Conservation (phyloP, 2,329 filamentous ascomycete genomes). For the Septoria linicola region DNA sequence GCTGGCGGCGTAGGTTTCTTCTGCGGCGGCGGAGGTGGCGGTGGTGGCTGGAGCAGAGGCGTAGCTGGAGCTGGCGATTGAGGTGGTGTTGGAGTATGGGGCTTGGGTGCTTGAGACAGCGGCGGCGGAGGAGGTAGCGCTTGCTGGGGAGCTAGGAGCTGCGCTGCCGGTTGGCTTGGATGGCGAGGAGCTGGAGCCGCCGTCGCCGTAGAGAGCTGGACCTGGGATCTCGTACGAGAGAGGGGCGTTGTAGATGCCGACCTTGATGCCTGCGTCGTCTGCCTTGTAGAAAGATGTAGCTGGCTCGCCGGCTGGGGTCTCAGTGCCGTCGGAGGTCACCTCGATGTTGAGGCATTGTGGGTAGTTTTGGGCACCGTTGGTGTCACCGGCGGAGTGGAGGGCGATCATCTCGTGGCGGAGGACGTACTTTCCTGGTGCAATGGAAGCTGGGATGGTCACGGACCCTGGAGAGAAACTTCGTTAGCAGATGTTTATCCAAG, state of each 20-base stretch:
- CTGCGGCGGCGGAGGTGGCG: background rate
- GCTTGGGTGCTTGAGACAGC: background rate
- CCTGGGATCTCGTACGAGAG: conserved; percentile 53
- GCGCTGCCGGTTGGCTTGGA: conserved; percentile 7
- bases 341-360: conserved; percentile 58
- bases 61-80: background rate
- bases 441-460: conserved; percentile 53
- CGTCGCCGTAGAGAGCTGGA: conserved; percentile 39
- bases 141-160: conserved; percentile 6
- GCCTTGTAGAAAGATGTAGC: conserved; percentile 58
- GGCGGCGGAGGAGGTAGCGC: conserved; percentile 7
- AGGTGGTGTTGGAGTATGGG: background rate
- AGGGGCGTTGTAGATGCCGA: conserved; percentile 58
- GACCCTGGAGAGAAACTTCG: conserved; percentile 24
- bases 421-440: conserved; percentile 59
- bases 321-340: conserved; percentile 55
- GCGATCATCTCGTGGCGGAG: conserved; percentile 61
- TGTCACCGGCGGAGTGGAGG: conserved; percentile 53
- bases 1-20: conserved; percentile 3
- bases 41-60: background rate
- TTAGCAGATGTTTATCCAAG: background rate
- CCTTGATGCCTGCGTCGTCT: conserved; percentile 56
- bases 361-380: conserved; percentile 48
- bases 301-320: conserved; percentile 48
- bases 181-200: conserved; percentile 3